Evolutionary conservation across 352 stramenopile genomes (phyloP).

Genomic region (Pythium aquatile): DNA sequence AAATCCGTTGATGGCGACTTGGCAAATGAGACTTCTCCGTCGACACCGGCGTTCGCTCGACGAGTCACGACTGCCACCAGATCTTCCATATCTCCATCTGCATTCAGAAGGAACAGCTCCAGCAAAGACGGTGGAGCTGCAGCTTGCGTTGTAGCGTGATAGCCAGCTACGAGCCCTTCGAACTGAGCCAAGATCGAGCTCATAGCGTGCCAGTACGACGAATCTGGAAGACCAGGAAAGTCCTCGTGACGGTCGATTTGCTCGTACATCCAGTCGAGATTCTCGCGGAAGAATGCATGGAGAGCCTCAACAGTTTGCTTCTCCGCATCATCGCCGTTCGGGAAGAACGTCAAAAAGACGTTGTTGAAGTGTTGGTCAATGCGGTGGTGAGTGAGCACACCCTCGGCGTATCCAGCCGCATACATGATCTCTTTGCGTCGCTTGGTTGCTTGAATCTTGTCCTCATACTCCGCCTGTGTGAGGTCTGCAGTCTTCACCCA

Average conservation of each 20-base stretch:
- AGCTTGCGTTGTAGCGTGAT: slow-evolving; percentile 29
- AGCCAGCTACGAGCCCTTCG: slow-evolving; percentile 48
- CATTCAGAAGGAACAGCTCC: slow-evolving; percentile 57
- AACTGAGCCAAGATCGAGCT: slow-evolving; percentile 45
- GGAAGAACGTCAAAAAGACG: slow-evolving; percentile 50
- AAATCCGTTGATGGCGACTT: slow-evolving; percentile 28
- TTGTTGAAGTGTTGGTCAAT: slow-evolving; percentile 69
- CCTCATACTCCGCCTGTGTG: slow-evolving; percentile 22
- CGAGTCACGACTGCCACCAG: slow-evolving; percentile 40
- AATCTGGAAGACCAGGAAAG: slow-evolving; percentile 21
- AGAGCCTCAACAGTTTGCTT: slow-evolving; percentile 30
- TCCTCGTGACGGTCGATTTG: slow-evolving; percentile 31
- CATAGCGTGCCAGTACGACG: slow-evolving; percentile 38
- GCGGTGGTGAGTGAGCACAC: slow-evolving; percentile 52
- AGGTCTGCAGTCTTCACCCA: slow-evolving; percentile 43
- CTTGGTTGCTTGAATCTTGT: slow-evolving; percentile 5
- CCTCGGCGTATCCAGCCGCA: slow-evolving; percentile 59
- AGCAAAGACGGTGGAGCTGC: slow-evolving; percentile 28
- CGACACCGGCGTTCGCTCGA: not conserved
- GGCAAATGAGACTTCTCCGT: slow-evolving; percentile 1
- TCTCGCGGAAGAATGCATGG: slow-evolving; percentile 39
- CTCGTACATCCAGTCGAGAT: slow-evolving; percentile 44
- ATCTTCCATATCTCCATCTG: slow-evolving; percentile 53
- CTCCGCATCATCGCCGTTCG: slow-evolving; percentile 31
- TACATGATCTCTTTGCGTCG: slow-evolving; percentile 42